phyloP scores from a whole-genome alignment of 352 stramenopile species.

The Pilasporangium apinafurcum region DNA sequence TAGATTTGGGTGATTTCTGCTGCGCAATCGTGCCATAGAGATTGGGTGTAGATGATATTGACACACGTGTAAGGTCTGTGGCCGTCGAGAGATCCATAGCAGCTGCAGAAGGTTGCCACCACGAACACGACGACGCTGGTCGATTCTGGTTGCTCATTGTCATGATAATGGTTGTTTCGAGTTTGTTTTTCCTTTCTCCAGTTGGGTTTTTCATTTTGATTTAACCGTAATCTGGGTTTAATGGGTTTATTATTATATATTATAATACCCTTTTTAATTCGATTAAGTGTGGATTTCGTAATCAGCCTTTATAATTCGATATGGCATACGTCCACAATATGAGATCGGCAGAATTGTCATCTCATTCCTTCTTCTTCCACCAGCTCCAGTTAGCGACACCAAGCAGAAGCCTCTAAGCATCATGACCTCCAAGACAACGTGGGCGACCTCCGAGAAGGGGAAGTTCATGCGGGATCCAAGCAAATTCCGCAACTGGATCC shows the following conservation, averaged over 20 bases:
- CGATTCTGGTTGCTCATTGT: too few relatives aligned
- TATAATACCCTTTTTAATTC: too few relatives aligned
- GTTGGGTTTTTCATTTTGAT: too few relatives aligned
- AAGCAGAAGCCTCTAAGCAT: neutral
- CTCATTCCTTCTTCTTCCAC: conserved; percentile 8
- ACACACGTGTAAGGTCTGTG: conserved; percentile 25
- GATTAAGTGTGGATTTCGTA: too few relatives aligned
- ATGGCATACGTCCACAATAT: too few relatives aligned
- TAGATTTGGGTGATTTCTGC: conserved; percentile 9
- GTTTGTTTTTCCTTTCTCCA: too few relatives aligned
- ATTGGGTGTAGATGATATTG: conserved; percentile 20
- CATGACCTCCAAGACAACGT: conserved; percentile 65
- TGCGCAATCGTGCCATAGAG: conserved; percentile 7
- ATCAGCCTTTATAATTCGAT: too few relatives aligned
- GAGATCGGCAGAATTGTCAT: neutral
- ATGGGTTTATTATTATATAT: too few relatives aligned
- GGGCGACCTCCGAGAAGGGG: conserved; percentile 61
- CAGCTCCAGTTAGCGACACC: neutral
- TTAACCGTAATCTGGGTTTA: too few relatives aligned
- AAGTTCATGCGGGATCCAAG: conserved; percentile 64
- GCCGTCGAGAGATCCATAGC: conserved; percentile 40
- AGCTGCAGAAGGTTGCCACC: conserved; percentile 30
- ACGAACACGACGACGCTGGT: conserved; percentile 12
- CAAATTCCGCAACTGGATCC: conserved; percentile 81
- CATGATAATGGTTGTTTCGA: too few relatives aligned